A percentile compares a stretch with the other conserved stretches of the same genome.
Conservation (phyloP, 768 basidiomycete genomes). For the Boletus patriciae region DNA sequence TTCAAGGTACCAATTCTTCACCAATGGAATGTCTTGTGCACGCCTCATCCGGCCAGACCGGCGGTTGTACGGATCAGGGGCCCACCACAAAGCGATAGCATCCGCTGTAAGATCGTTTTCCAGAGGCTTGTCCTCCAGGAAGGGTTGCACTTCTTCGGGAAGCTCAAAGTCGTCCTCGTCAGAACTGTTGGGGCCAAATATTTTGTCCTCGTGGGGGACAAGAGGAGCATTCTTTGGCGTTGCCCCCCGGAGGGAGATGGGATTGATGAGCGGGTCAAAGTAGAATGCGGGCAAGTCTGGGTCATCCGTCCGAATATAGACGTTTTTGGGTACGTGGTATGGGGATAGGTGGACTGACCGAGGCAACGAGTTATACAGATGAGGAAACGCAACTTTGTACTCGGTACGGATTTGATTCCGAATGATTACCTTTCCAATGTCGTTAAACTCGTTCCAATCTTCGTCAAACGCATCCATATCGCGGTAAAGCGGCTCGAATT, state of each 20-base stretch:
- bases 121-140: slow-evolving; percentile 73
- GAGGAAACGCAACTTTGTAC: slow-evolving; percentile 99
- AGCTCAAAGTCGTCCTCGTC: slow-evolving; percentile 90
- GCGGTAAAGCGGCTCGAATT: slow-evolving; percentile 95
- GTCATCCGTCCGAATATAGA: slow-evolving; percentile 98
- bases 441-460: slow-evolving; percentile 99
- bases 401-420: slow-evolving; percentile 98
- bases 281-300: slow-evolving; percentile 99
- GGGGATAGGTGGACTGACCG: slow-evolving; percentile 89
- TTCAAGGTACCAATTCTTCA: slow-evolving; percentile 98
- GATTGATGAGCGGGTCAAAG: slow-evolving; percentile 98
- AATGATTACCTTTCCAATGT: slow-evolving; percentile 99
- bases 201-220: slow-evolving; percentile 85
- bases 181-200: slow-evolving; percentile 84
- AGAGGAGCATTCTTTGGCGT: slow-evolving; percentile 79
- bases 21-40: slow-evolving; percentile 92
- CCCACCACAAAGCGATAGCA: slow-evolving; percentile 98
- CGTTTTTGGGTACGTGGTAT: slow-evolving; percentile 94
- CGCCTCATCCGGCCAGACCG: slow-evolving; percentile 91
- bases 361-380: slow-evolving; percentile 96
- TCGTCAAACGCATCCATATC: slow-evolving; percentile 98
- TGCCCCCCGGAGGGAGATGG: slow-evolving; percentile 88
- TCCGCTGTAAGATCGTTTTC: slow-evolving; percentile 94
- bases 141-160: slow-evolving; percentile 74
- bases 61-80: slow-evolving; percentile 92